Base-by-base conservation (phyloP, 2,329 filamentous ascomycete genomes). In the Gliomastix tumulicola region DNA sequence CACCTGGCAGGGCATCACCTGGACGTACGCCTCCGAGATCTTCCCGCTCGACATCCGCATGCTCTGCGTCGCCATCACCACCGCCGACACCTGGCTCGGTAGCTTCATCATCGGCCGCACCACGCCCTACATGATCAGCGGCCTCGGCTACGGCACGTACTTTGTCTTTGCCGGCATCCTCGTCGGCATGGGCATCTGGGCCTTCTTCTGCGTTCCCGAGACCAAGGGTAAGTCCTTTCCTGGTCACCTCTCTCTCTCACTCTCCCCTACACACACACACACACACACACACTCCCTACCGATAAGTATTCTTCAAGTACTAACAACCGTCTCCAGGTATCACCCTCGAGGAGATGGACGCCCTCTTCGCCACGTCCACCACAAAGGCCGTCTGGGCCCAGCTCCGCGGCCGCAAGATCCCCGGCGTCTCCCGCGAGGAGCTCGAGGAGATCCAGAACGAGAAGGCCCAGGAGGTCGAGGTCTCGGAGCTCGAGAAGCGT, bases 151-250 rank as follows among this genome's bases (percentile, higher is more conserved):
- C 42, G 71, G 71, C 8, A 68, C 69, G 1, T 75, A 71, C 48
- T 67, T 75, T 39, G 66, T 74, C 53, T 75, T 74, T 41, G 68
- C 63, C 4, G 53, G 60, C 0, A 55, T 70, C 21, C 36, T 70
- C 33, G 54, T 71, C 12, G 42, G 57, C 20, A 63, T 68, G 44
- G 58, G 65, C 11, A 46, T 69, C 32, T 74, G 66, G 50, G 59
- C 68, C 4, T 63, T 62, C 37, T 68, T 71, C 53, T 67, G 68
- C 34, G 56, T 74, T 0, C 70, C 70, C 2, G 69, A 74, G 45
- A 74, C 69, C 4, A 73, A 70, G 49, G 68, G 68, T 28, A 28
- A 28, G 25, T 10, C 8, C 32, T 31, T 8, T 36, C 21, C 2
- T 4, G 1, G 36, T 15, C 7, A 56, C 53, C 53, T n/a, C 50